Conservation (phyloP, 176 grass and related monocot genomes). For the Pontederia crassipes region DNA sequence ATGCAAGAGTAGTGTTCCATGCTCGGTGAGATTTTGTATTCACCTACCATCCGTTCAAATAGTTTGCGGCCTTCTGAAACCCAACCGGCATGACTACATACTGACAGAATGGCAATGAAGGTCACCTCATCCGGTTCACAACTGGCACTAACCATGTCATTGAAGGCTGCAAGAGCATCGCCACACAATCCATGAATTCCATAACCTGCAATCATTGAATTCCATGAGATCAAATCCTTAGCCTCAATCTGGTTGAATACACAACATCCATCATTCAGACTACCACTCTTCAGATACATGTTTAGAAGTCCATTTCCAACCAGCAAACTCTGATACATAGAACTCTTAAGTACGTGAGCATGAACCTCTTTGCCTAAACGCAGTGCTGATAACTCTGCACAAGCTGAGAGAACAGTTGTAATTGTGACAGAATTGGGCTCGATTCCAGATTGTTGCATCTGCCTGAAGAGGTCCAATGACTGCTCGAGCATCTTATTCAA, state of each 20-base stretch:
- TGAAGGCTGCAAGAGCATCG: constrained; percentile 29
- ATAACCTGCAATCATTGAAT: constrained; percentile 42
- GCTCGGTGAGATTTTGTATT: constrained; percentile 27
- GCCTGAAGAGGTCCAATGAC: constrained; percentile 39
- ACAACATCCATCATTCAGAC: not conserved
- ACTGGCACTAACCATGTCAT: constrained; percentile 18
- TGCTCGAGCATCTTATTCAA: constrained; percentile 13
- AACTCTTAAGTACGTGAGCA: constrained; percentile 17
- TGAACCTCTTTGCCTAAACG: constrained; percentile 43
- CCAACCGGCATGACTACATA: constrained; percentile 33
- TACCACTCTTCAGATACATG: constrained; percentile 49
- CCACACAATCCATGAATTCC: constrained; percentile 41
- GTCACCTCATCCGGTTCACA: constrained; percentile 28
- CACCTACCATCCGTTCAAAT: constrained; percentile 34
- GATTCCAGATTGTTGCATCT: constrained; percentile 26
- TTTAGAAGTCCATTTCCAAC: constrained; percentile 35
- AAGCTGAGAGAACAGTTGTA: constrained; percentile 39
- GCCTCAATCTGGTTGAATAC: constrained; percentile 30
- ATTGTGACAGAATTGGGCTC: constrained; percentile 33
- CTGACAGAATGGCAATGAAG: constrained; percentile 34
- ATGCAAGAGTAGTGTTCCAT: constrained; percentile 68
- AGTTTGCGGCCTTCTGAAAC: constrained; percentile 34
- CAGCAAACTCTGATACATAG: constrained; percentile 15
- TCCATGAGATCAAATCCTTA: constrained; percentile 62
- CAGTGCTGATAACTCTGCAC: constrained; percentile 27